A percentile compares a stretch with the other conserved stretches of the same genome.
Evolutionary conservation across 257 asterid genomes (phyloP).

Genomic region (Echium plantagineum): DNA sequence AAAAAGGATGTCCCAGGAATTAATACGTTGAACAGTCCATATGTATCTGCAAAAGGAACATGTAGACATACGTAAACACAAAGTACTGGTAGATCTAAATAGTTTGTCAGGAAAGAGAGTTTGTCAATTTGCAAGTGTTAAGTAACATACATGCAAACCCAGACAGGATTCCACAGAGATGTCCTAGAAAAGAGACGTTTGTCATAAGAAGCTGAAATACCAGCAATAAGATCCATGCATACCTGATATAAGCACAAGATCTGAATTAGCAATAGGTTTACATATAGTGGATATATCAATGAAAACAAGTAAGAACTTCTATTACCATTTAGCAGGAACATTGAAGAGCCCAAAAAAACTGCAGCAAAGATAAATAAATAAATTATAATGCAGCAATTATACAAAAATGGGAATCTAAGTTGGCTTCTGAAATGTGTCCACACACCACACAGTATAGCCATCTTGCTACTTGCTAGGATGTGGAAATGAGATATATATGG

Average conservation of each 20-base stretch:
- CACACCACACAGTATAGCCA: background rate
- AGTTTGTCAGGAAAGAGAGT: background rate
- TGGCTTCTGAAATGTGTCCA: background rate
- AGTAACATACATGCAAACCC: slow-evolving; percentile 69
- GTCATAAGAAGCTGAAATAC: slow-evolving; percentile 85
- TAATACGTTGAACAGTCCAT: slow-evolving; percentile 27
- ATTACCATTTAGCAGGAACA: slow-evolving; percentile 88
- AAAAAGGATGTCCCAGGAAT: slow-evolving; percentile 34
- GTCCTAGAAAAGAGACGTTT: slow-evolving; percentile 66
- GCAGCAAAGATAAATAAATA: slow-evolving; percentile 25
- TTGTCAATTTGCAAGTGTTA: background rate
- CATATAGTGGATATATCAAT: background rate
- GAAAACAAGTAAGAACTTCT: slow-evolving; percentile 2
- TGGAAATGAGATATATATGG: slow-evolving; percentile 6
- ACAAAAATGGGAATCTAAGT: slow-evolving; percentile 1
- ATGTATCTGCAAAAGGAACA: slow-evolving; percentile 25
- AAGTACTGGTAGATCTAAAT: background rate
- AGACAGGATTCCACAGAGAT: slow-evolving; percentile 60
- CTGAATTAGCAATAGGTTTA: slow-evolving; percentile 1
- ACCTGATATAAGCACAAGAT: slow-evolving; percentile 22
- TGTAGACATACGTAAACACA: background rate
- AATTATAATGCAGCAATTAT: slow-evolving; percentile 1
- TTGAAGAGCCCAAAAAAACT: slow-evolving; percentile 92
- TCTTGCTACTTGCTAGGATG: slow-evolving; percentile 1
- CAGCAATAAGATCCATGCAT: slow-evolving; percentile 76